Base-by-base conservation (phyloP, 2,329 filamentous ascomycete genomes). In the Emericellopsis atlantica region DNA sequence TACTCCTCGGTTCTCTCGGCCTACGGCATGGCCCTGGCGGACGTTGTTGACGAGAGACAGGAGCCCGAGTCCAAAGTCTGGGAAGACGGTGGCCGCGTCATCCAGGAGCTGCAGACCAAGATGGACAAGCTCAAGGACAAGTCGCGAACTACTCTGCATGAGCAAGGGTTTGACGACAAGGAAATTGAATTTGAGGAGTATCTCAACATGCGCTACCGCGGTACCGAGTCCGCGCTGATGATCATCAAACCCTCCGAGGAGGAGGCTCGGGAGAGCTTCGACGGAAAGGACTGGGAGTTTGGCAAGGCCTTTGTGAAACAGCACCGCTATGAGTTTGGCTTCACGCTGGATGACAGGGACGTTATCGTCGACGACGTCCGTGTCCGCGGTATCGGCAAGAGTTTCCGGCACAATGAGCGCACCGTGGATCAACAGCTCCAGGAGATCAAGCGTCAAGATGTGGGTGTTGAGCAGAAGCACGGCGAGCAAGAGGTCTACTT, bases 321-420 rank as follows among this genome's bases (percentile, higher is more conserved):
- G 50, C 89, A 95, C 54, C 80, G 87, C 40, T 88, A 92, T 54
- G 89, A 95, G 54, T 95, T 95, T 54, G 88, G 88, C 0, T 95
- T 95, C 54, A 93, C 84, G 0, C 67, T 95, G 3, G 71, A 76
- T 21, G 84, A 93, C 44, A 72, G 88, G 42, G 86, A 95, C 49
- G 85, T 95, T 41, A 88, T 95, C 36, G 72, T 95, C 7, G 89
- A 95, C 46, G 89, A 95, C 56, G 84, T 95, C 4, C 79, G 89
- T 33, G 84, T 89, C 5, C 74, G 90, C 43, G 87, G 87, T 12
- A 93, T 95, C 46, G 89, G 86, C 37, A 93, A 88, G 68, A 90
- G 85, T 36, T 90, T 89, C 57, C 73, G 84, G 40, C 81, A 83
- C 36, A 66, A 81, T 24, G 84, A 87, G 45, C 82, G 85, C 64